Base-by-base conservation (phyloP, 2,329 filamentous ascomycete genomes). In the Endothia cerciana region DNA sequence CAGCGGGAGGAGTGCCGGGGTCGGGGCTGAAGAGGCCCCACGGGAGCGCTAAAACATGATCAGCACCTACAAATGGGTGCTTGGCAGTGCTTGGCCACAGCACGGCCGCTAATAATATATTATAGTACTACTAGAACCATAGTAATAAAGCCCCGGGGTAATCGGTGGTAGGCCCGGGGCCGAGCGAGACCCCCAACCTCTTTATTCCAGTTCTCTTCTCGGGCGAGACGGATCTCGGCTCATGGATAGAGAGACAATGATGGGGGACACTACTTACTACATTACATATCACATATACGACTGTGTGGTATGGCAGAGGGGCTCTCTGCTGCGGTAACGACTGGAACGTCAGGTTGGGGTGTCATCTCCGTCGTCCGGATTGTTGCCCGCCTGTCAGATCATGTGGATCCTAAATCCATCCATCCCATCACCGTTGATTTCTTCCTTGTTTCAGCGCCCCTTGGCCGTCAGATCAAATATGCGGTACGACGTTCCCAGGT, bases 1-100 rank as follows among this genome's bases (percentile, higher is more conserved):
- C 47, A 43, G 63, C 15, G 64, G 60, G 49, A 58, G 51, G 51
- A 59, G 28, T 66, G 19, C 55, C 43, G 45, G 60, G 64, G 47
- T 49, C 53, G 45, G 53, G 53, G 43, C 64, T 63, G 53, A n/a
- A 63, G 25, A 36, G 30, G 11, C 45, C n/a, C 49, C 33, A 57
- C 58, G 49, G 63, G 38, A 55, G 63, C 49, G 40, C 57, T 60
- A 64, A 60, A 33, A 40, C 55, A n/a, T 17, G 28, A 17, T 19
- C 60, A 51, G 13, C 59, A 49, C 25, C 45, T 49, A 19, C n/a
- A 47, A 10, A n/a, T 15, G 51, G 55, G 10, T 41, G 36, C 30
- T 25, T 41, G 5, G 36, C 55, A 57, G 3, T 49, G 45, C 45
- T 13, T 49, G n/a, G 45, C 45, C 28, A 53, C 5, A n/a, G n/a